phyloP scores from a whole-genome alignment of 768 basidiomycete genomes.

The Naganishia friedmannii region DNA sequence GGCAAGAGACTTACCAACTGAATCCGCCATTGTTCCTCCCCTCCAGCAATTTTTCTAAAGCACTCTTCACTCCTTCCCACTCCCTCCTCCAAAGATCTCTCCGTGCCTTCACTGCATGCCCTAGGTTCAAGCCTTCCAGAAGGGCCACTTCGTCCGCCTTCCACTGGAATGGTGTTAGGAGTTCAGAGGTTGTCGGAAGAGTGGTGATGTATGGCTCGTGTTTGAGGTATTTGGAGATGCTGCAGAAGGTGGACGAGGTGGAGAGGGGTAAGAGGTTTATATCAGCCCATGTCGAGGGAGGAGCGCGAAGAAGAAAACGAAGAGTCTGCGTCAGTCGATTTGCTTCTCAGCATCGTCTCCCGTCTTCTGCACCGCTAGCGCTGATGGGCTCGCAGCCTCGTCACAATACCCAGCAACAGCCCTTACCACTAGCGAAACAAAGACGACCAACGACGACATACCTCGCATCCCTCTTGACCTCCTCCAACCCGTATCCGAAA shows the following conservation, averaged over 20 bases:
- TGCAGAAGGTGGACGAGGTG: no score
- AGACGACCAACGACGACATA: not conserved
- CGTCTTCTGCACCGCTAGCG: not conserved
- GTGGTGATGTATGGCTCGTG: constrained; percentile 64
- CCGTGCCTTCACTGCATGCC: constrained; percentile 71
- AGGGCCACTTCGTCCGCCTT: constrained; percentile 61
- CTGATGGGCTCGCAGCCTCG: not conserved
- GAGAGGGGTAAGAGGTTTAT: no score
- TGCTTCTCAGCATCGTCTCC: not conserved
- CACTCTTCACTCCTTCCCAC: constrained; percentile 60
- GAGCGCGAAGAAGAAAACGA: not conserved
- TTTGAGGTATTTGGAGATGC: constrained; percentile 31
- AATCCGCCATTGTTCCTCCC: constrained; percentile 58
- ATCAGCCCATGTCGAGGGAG: no score
- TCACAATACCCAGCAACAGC: no score
- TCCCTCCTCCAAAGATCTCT: constrained; percentile 63
- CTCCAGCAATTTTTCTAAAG: constrained; percentile 48
- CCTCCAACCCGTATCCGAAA: constrained; percentile 17
- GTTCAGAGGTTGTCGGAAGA: constrained; percentile 61
- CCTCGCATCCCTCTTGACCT: not conserved
- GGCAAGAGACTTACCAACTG: constrained; percentile 62
- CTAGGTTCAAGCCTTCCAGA: constrained; percentile 75
- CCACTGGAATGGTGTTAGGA: constrained; percentile 75
- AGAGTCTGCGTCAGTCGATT: not conserved
- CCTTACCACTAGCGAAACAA: no score